Evolutionary conservation across 805 yeast genomes (phyloP).

Genomic region (Ogataea ramenticola): DNA sequence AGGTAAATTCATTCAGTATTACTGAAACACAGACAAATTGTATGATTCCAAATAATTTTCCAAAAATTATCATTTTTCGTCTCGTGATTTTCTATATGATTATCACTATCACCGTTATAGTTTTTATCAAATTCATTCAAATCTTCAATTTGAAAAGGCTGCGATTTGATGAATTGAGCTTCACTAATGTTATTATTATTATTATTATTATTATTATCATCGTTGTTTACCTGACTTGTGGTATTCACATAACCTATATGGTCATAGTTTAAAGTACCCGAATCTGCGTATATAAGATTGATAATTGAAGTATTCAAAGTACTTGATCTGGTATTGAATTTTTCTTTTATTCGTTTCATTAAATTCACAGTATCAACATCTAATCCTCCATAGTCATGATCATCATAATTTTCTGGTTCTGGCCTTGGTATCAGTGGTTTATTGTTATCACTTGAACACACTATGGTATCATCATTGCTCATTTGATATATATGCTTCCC

Average conservation of each 20-base stretch:
- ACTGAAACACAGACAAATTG: no score
- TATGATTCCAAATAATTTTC: background rate
- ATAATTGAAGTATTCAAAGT: background rate
- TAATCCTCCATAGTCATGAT: background rate
- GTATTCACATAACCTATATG: no score
- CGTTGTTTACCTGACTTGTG: no score
- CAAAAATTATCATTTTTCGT: background rate
- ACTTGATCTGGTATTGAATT: background rate
- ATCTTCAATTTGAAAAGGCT: background rate
- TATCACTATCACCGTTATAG: background rate
- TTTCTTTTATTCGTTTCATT: background rate
- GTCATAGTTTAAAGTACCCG: no score
- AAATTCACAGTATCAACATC: background rate
- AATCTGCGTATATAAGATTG: background rate
- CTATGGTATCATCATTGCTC: background rate
- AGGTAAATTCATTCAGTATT: no score
- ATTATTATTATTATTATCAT: background rate
- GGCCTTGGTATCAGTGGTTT: background rate
- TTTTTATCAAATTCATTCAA: background rate
- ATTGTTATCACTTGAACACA: background rate
- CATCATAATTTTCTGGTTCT: background rate
- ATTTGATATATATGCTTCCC: constrained; percentile 27
- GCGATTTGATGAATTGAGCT: background rate
- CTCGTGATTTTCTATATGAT: background rate
- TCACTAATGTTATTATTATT: no score